These are phyloP conservation scores for Penicillium sp. DNA, from an alignment of 2,329 filamentous ascomycete species.

Conservation along the genomic window DNA sequence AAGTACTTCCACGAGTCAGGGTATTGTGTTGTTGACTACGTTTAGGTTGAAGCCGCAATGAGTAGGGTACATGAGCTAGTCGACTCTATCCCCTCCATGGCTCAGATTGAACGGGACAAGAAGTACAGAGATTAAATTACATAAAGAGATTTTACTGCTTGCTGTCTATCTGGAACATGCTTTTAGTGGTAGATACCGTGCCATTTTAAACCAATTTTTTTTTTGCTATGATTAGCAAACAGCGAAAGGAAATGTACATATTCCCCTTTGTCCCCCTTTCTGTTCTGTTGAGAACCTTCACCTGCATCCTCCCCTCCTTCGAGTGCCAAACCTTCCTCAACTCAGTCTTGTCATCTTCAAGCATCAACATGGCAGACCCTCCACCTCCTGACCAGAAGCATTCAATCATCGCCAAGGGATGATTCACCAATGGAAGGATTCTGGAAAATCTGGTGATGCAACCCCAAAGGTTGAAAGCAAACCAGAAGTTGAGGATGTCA, in stretches of 20 bases:
- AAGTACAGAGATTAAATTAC: neutral
- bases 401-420: neutral
- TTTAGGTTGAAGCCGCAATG: neutral
- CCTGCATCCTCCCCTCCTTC: neutral
- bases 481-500: neutral
- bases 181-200: neutral
- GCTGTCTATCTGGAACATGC: neutral
- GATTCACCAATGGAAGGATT: neutral
- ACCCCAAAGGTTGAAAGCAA: neutral
- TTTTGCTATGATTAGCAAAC: neutral
- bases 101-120: no score
- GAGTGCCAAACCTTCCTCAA: neutral
- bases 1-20: neutral
- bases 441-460: neutral
- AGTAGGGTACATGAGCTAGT: neutral
- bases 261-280: neutral
- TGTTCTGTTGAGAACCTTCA: neutral
- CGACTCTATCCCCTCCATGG: neutral
- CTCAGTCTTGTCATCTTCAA: neutral
- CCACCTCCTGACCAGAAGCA: neutral
- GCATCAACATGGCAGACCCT: neutral
- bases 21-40: neutral
- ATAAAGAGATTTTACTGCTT: neutral
- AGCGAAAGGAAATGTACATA: neutral
- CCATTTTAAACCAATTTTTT: neutral